These are phyloP conservation scores for Aristolochia fimbriata DNA, from an alignment of 164 flowering plant species.

Conservation along the genomic window DNA sequence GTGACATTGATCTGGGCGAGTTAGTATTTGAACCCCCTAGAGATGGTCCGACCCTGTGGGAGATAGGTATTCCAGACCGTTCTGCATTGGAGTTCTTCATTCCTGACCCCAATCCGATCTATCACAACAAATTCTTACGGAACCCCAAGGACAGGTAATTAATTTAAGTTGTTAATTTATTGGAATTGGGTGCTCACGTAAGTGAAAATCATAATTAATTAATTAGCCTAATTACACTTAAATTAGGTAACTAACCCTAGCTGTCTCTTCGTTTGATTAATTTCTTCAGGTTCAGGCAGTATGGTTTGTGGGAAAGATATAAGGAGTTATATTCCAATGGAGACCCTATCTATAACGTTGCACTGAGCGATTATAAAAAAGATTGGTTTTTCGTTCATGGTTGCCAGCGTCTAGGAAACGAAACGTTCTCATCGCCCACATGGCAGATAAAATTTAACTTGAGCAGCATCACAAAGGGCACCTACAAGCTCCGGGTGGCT, in stretches of 20 bases:
- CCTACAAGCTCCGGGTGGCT: slow-evolving; percentile 18
- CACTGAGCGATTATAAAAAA: slow-evolving; percentile 40
- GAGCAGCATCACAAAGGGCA: slow-evolving; percentile 9
- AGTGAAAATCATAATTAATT: too few species aligned
- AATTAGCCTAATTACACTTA: neutral
- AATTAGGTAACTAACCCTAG: too few species aligned
- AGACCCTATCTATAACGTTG: slow-evolving; percentile 54
- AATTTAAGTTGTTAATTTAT: neutral
- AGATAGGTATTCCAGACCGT: slow-evolving; percentile 84
- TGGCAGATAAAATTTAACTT: slow-evolving; percentile 29
- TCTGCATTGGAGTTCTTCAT: slow-evolving; percentile 67
- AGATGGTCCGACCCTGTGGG: slow-evolving; percentile 86
- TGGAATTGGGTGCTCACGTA: too few species aligned
- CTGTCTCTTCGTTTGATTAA: neutral
- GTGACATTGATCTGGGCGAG: slow-evolving; percentile 41
- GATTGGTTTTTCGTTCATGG: slow-evolving; percentile 88
- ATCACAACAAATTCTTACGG: slow-evolving; percentile 49
- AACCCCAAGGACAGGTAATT: slow-evolving; percentile 53
- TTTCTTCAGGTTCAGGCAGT: slow-evolving; percentile 61
- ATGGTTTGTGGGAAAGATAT: slow-evolving; percentile 86
- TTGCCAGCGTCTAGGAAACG: slow-evolving; percentile 38
- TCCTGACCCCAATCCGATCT: slow-evolving; percentile 66
- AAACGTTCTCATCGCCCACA: slow-evolving; percentile 41
- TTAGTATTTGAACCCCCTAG: slow-evolving; percentile 67
- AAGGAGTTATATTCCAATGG: slow-evolving; percentile 50